Conservation (phyloP, 2,329 filamentous ascomycete genomes). For the Calonectria crousiana region DNA sequence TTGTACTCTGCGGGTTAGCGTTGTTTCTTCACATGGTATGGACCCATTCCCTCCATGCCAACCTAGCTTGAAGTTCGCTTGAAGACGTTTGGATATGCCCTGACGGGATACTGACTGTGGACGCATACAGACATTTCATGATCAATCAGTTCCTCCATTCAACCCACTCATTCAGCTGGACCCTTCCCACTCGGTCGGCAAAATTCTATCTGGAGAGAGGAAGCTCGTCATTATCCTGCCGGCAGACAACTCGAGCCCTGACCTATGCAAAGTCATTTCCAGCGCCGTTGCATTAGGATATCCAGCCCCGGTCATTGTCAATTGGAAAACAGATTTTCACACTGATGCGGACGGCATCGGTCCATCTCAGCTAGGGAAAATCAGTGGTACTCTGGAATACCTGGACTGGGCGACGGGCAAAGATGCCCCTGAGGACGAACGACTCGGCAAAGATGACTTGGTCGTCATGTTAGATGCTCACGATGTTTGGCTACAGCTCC, state of each 20-base stretch:
- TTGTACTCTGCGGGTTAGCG: background rate
- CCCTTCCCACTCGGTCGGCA: background rate
- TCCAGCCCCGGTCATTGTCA: conserved; percentile 47
- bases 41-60: background rate
- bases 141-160: background rate
- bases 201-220: conserved; percentile 25
- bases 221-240: conserved; percentile 42
- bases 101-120: background rate
- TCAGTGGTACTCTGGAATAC: conserved; percentile 45
- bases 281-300: conserved; percentile 45
- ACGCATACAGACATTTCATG: background rate
- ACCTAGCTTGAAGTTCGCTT: background rate
- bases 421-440: conserved; percentile 28
- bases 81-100: background rate
- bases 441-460: conserved; percentile 42
- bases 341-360: conserved; percentile 38
- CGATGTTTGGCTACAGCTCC: conserved; percentile 48
- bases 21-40: conserved; percentile 4
- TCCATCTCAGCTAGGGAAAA: conserved; percentile 45
- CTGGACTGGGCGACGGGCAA: conserved; percentile 39
- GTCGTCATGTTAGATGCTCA: conserved; percentile 48
- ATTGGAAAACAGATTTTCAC: conserved; percentile 45
- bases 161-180: background rate
- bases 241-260: conserved; percentile 42
- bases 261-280: conserved; percentile 47